These are phyloP conservation scores for Candida sp. DNA, from an alignment of 1,139 yeast genomes.

Conservation along the genomic window DNA sequence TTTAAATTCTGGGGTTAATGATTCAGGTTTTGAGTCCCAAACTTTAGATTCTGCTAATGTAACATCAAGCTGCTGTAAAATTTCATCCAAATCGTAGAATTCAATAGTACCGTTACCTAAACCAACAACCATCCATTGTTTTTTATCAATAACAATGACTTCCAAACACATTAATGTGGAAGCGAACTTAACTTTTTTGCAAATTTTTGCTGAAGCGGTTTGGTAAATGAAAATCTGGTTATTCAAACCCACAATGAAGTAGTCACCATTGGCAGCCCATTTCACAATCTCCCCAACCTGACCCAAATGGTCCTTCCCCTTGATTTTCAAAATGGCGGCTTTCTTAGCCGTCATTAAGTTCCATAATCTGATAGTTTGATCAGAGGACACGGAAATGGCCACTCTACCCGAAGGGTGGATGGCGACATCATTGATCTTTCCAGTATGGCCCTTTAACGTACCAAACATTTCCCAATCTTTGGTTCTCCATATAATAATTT, in stretches of 20 bases:
- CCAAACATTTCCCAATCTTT: slow-evolving; percentile 97
- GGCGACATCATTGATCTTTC: slow-evolving; percentile 74
- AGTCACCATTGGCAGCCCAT: slow-evolving; percentile 62
- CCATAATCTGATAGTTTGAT: slow-evolving; percentile 85
- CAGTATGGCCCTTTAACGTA: slow-evolving; percentile 81
- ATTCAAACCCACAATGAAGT: slow-evolving; percentile 72
- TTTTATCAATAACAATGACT: slow-evolving; percentile 37
- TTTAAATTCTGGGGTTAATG: slow-evolving; percentile 47
- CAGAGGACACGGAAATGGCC: slow-evolving; percentile 86
- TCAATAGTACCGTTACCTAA: slow-evolving; percentile 70
- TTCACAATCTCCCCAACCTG: slow-evolving; percentile 65
- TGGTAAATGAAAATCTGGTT: slow-evolving; percentile 64
- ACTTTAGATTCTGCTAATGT: slow-evolving; percentile 22
- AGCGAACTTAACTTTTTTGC: slow-evolving; percentile 45
- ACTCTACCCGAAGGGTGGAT: slow-evolving; percentile 93
- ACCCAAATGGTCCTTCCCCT: slow-evolving; percentile 61
- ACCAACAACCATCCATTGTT: slow-evolving; percentile 64
- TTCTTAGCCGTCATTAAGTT: slow-evolving; percentile 97
- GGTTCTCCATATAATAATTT: slow-evolving; percentile 88
- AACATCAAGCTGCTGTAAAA: slow-evolving; percentile 16
- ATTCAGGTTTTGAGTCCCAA: slow-evolving; percentile 26
- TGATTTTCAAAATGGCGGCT: slow-evolving; percentile 79
- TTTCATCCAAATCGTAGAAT: slow-evolving; percentile 43
- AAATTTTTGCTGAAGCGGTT: slow-evolving; percentile 60
- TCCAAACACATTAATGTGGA: slow-evolving; percentile 71